phyloP scores from a whole-genome alignment of 495 filamentous ascomycete genomes.

The Aspergillus ellipticus region DNA sequence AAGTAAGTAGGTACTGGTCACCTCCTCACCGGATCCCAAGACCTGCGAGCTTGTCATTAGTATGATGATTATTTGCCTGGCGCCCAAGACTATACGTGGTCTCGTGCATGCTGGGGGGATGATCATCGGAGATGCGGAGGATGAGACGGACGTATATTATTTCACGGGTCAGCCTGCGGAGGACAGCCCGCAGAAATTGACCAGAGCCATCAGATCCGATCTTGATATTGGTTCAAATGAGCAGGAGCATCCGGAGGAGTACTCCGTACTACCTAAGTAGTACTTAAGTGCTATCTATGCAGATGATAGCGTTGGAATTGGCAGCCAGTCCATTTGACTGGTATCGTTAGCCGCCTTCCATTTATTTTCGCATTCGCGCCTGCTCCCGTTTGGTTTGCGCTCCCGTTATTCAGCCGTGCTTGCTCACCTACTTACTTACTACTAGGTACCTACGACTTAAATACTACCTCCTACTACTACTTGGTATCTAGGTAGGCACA shows the following conservation, averaged over 20 bases:
- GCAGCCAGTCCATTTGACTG: too few relatives aligned
- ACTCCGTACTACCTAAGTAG: too few relatives aligned
- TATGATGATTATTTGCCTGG: not conserved
- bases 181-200: not conserved
- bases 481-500: not conserved
- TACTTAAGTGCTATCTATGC: too few relatives aligned
- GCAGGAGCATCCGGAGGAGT: not conserved
- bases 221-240: not conserved
- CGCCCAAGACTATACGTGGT: not conserved
- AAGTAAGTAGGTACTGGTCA: not conserved
- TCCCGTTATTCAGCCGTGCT: not conserved
- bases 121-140: not conserved
- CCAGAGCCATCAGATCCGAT: not conserved
- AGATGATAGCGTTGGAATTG: too few relatives aligned
- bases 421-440: not conserved
- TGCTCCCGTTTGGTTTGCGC: not conserved
- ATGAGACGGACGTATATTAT: not conserved
- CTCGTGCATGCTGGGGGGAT: not conserved
- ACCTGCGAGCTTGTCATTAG: not conserved
- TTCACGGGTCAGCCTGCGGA: not conserved
- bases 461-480: not conserved
- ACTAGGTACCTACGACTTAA: not conserved
- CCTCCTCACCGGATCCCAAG: not conserved
- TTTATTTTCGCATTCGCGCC: not conserved
- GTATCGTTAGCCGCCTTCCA: not conserved